Base-by-base conservation (phyloP, 345 rosid species). In the Murraya koenigii region DNA sequence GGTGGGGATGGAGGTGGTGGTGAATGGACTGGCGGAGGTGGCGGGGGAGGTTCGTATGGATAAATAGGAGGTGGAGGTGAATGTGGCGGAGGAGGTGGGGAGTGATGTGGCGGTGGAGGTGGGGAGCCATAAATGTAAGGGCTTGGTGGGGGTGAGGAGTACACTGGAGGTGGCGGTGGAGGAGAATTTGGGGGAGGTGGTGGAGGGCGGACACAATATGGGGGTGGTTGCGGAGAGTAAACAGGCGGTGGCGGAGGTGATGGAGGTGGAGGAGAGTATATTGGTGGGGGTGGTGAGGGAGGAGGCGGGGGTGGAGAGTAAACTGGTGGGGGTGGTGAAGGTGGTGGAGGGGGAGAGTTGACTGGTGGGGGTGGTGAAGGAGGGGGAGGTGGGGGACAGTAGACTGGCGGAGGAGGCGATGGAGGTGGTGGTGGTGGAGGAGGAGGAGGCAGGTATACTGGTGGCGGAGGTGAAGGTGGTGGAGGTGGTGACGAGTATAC, bases 1-100 rank as follows among this genome's bases (percentile, higher is more conserved):
- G 82, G 85, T 8, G 91, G 94, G 0, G 90, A 82, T 9, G 94
- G 94, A 13, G 92, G 85, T 17, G 88, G 90, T 8, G 92, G 90
- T 4, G 87, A 69, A 33, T 35, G 54, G 55, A 80, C 80, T 1
- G 85, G 87, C 1, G 93, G 93, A 1, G 91, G 86, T 7, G 90
- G 89, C 5, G 94, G 88, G 1, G 91, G 91, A 19, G 92, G 85
- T 30, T 77, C 72, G 74, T 82, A 78, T 11, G 90, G 87, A 73
- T 84, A 86, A 76, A 84, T 61, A 78, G 86, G 73, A 30, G 90
- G 90, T 6, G 90, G 90, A 0, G 90, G 88, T 5, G 86, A 87
- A 64, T 80, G 80, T 22, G 84, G 83, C 0, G 87, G 86, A 1
- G 86, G 90, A 1, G 87, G 90, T 56, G 90, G 88, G 3, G 86